Conservation (phyloP, 2,329 filamentous ascomycete species). For the Ophiostoma perfectum region DNA sequence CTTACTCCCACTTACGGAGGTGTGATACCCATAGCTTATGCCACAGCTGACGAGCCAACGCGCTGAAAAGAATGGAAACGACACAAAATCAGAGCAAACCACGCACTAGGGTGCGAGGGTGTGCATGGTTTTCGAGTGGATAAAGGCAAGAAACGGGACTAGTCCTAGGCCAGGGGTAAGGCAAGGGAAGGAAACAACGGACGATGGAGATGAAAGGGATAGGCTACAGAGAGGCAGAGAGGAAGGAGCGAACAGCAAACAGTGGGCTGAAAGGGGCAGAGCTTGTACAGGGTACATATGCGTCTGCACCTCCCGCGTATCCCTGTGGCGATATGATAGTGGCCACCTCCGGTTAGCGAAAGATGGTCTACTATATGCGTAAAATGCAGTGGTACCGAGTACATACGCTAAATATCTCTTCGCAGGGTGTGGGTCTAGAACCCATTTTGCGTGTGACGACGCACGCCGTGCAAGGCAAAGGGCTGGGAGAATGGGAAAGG, state of each 20-base stretch:
- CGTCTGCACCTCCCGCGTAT: background rate
- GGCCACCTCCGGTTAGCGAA: background rate
- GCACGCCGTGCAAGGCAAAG: too few relatives aligned
- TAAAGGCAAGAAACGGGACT: conserved; percentile 16
- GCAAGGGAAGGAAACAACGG: conserved; percentile 17
- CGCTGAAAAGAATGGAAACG: background rate
- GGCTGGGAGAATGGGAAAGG: too few relatives aligned
- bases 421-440: background rate
- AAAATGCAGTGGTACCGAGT: background rate
- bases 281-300: background rate
- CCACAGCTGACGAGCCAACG: conserved; percentile 12
- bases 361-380: conserved; percentile 9
- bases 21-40: background rate
- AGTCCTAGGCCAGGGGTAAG: conserved; percentile 21
- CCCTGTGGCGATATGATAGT: background rate
- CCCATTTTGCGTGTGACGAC: background rate
- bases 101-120: conserved; percentile 15
- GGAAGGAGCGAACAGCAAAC: background rate
- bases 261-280: background rate
- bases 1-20: background rate
- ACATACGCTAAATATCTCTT: background rate
- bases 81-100: background rate
- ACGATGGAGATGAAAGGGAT: conserved; percentile 17
- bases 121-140: conserved; percentile 12
- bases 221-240: conserved; percentile 2